phyloP scores from a whole-genome alignment of 2,329 filamentous ascomycete genomes.

The Apiospora hydei region DNA sequence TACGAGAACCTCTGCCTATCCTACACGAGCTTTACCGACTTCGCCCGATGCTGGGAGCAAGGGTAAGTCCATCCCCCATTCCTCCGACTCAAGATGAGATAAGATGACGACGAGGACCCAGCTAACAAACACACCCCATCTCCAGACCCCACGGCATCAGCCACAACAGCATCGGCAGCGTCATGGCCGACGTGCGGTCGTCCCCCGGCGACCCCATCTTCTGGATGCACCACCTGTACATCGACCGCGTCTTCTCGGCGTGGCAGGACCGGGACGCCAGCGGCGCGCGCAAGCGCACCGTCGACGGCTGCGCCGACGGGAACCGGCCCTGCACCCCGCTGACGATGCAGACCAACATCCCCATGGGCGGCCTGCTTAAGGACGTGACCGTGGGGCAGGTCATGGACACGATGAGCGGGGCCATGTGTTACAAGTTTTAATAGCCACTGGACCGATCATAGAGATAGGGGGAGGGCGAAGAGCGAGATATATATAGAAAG shows the following conservation, averaged over 20 bases:
- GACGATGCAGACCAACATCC: constrained; percentile 24
- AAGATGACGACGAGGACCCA: too few species aligned
- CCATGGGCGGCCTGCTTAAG: constrained; percentile 24
- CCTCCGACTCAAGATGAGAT: too few species aligned
- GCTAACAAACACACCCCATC: background rate
- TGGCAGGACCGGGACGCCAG: constrained; percentile 27
- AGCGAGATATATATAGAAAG: background rate
- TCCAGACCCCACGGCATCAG: constrained; percentile 40
- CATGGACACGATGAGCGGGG: constrained; percentile 25
- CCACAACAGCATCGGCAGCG: constrained; percentile 43
- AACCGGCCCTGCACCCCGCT: constrained; percentile 23
- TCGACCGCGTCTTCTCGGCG: constrained; percentile 28
- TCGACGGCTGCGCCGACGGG: constrained; percentile 21
- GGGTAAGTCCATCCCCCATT: constrained; percentile 29
- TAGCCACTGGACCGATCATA: background rate
- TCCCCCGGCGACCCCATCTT: constrained; percentile 43
- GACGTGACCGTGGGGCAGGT: constrained; percentile 25
- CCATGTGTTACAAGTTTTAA: constrained; percentile 27
- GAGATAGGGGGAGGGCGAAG: background rate
- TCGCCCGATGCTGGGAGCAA: constrained; percentile 30
- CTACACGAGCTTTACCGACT: constrained; percentile 26
- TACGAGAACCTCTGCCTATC: constrained; percentile 30
- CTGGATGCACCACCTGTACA: constrained; percentile 45
- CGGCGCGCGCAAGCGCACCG: constrained; percentile 16
- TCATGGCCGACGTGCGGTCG: constrained; percentile 43